Evolutionary conservation across 768 basidiomycete genomes (phyloP), one percentile per base, ranked within the genome.

Genomic region (Leccinum truebloodii): DNA sequence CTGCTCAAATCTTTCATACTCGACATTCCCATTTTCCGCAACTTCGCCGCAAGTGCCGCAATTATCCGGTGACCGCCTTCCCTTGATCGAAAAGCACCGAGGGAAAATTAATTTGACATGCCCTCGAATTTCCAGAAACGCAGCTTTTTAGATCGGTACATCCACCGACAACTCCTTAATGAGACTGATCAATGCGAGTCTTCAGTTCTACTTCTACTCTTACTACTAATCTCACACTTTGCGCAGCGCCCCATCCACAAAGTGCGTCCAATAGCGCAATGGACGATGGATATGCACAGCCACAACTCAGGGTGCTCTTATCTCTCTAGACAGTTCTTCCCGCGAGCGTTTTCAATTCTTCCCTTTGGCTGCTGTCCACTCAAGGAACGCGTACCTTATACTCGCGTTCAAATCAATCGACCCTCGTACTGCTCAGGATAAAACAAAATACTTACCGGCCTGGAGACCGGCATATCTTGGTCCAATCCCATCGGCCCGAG

Each of bases 81-180:
- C 51, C 57, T 61, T 59, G 53, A 51, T 58, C 44, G 48, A 70
- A 68, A 60, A 44, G 16, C 24, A 49, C 68, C 68, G 66, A 65
- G 51, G 51, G 37, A 60, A 61, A 20, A 12, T 46, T 46, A 20
- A 46, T 46, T 20, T 59, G 46, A 30, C 49, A 35, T 16, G 6
- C 59, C 30, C 55, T 28, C 54, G 9, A 62, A 32, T 52, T 30
- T 35, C 39, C 41, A 54, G 54, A 50, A 46, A 26, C 57, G 13
- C 49, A 35, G 32, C 55, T 50, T n/a, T 51, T 55, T 14, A 54
- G 28, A 16, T 32, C 4, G 22, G 14, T 14, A 58, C 20, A 18
- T 37, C 41, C 34, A 52, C 41, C 24, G 13, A 37, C 24, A 58
- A 32, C 50, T 55, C 55, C 55, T 54, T 57, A 60, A 61, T 56